These are phyloP conservation scores for Tetrapisispora taiwanensis DNA, from an alignment of 805 yeast species.

Conservation along the genomic window DNA sequence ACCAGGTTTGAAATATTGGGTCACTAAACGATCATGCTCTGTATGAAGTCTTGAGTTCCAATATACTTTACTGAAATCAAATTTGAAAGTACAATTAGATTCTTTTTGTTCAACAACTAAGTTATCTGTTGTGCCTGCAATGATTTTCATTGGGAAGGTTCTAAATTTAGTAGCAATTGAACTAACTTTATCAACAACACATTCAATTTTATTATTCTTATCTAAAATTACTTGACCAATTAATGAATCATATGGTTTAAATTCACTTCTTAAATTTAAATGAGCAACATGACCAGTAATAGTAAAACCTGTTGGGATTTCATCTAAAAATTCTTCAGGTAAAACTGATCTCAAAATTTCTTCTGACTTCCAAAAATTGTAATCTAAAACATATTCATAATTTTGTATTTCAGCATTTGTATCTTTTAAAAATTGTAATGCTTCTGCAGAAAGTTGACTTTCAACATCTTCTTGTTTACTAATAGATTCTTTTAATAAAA, in stretches of 20 bases:
- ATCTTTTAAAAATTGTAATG: constrained; percentile 38
- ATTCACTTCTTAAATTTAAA: constrained; percentile 72
- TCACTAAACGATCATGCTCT: constrained; percentile 78
- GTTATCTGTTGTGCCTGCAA: constrained; percentile 69
- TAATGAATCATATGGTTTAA: constrained; percentile 64
- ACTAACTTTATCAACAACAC: constrained; percentile 88
- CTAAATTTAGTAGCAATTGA: constrained; percentile 80
- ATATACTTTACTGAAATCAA: constrained; percentile 88
- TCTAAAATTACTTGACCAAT: constrained; percentile 89
- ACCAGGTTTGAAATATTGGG: constrained; percentile 43
- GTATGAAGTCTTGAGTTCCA: constrained; percentile 95
- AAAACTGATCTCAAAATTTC: constrained; percentile 70
- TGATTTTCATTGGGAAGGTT: constrained; percentile 85
- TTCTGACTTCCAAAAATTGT: constrained; percentile 81
- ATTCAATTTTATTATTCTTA: constrained; percentile 63
- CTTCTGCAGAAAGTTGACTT: constrained; percentile 32
- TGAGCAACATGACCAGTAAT: constrained; percentile 95
- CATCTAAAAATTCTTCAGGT: constrained; percentile 57
- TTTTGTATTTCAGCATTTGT: constrained; percentile 40
- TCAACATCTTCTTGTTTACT: constrained; percentile 31
- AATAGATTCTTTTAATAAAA: constrained; percentile 50
- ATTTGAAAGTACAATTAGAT: constrained; percentile 72
- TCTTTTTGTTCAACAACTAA: constrained; percentile 76
- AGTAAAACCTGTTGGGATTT: constrained; percentile 84
- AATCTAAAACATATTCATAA: constrained; percentile 49